Evolutionary conservation across 805 yeast species (phyloP).

Genomic region (Groenewaldozyma salmanticensis): DNA sequence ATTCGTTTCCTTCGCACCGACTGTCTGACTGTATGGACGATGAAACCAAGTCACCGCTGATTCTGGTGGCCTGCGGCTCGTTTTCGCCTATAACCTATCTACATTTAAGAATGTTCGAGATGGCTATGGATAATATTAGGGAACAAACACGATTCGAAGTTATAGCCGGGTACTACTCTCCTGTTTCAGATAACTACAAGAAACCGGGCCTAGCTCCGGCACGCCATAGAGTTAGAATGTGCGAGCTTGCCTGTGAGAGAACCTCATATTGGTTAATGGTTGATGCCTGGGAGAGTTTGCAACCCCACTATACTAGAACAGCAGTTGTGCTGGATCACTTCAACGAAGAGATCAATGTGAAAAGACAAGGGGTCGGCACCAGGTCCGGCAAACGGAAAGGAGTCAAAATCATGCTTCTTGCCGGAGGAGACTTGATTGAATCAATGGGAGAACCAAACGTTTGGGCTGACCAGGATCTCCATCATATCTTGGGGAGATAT

Average conservation of each 20-base stretch:
- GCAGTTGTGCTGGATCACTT: constrained; percentile 94
- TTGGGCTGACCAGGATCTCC: constrained; percentile 94
- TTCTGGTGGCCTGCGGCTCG: constrained; percentile 95
- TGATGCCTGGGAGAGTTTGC: constrained; percentile 97
- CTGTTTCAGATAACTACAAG: constrained; percentile 81
- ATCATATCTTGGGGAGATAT: constrained; percentile 89
- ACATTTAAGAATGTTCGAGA: constrained; percentile 95
- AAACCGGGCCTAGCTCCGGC: constrained; percentile 90
- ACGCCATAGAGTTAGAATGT: constrained; percentile 89
- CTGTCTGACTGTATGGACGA: constrained; percentile 61
- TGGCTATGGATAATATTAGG: constrained; percentile 89
- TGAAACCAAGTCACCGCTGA: constrained; percentile 75
- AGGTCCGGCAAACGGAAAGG: constrained; percentile 45
- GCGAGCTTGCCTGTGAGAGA: constrained; percentile 95
- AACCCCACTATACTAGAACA: constrained; percentile 83
- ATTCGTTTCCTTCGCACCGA: constrained; percentile 82
- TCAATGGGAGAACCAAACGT: constrained; percentile 99
- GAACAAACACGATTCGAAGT: constrained; percentile 93
- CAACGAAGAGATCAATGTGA: constrained; percentile 87
- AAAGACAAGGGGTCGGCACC: constrained; percentile 71
- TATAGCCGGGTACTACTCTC: constrained; percentile 92
- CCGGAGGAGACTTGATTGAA: constrained; percentile 96
- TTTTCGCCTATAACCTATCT: constrained; percentile 92
- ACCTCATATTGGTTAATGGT: constrained; percentile 98
- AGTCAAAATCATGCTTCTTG: constrained; percentile 88